Percentiles rank a stretch among this genome's conserved stretches.
Evolutionary conservation across 495 filamentous ascomycete genomes (phyloP).

Genomic region (Penicillium daleae): DNA sequence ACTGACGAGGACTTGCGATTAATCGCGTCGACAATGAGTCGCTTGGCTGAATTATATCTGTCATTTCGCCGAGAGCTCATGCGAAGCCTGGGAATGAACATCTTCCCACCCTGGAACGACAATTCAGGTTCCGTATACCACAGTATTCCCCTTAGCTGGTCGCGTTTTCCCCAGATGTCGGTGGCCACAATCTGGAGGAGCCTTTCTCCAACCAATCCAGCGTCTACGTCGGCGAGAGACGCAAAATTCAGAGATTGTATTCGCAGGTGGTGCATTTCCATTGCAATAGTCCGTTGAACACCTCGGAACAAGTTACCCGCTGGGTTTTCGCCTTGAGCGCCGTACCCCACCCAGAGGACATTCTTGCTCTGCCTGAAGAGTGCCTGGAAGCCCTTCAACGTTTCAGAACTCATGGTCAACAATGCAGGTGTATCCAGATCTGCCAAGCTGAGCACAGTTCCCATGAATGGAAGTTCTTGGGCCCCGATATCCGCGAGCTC

Average conservation of each 20-base stretch:
- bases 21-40: slow-evolving; percentile 28
- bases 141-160: slow-evolving; percentile 17
- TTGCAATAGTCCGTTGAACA: slow-evolving; percentile 36
- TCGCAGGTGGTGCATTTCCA: slow-evolving; percentile 30
- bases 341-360: slow-evolving; percentile 46
- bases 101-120: slow-evolving; percentile 23
- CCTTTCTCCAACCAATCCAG: slow-evolving; percentile 18
- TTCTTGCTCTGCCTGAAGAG: slow-evolving; percentile 41
- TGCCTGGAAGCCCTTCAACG: slow-evolving; percentile 23
- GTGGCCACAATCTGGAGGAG: slow-evolving; percentile 29
- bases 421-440: slow-evolving; percentile 52
- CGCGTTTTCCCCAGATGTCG: slow-evolving; percentile 27
- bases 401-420: slow-evolving; percentile 32
- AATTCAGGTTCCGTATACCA: slow-evolving; percentile 35
- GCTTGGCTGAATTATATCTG: slow-evolving; percentile 42
- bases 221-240: slow-evolving; percentile 14
- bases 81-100: slow-evolving; percentile 38
- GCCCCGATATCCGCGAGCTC: slow-evolving; percentile 21
- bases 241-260: slow-evolving; percentile 37
- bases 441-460: slow-evolving; percentile 45
- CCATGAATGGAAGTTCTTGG: slow-evolving; percentile 24
- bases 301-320: slow-evolving; percentile 44
- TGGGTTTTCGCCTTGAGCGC: slow-evolving; percentile 36
- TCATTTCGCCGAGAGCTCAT: slow-evolving; percentile 31
- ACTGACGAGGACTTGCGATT: slow-evolving; percentile 10